phyloP scores from a whole-genome alignment of 2,329 filamentous ascomycete species.

The Truncatella angustata region DNA sequence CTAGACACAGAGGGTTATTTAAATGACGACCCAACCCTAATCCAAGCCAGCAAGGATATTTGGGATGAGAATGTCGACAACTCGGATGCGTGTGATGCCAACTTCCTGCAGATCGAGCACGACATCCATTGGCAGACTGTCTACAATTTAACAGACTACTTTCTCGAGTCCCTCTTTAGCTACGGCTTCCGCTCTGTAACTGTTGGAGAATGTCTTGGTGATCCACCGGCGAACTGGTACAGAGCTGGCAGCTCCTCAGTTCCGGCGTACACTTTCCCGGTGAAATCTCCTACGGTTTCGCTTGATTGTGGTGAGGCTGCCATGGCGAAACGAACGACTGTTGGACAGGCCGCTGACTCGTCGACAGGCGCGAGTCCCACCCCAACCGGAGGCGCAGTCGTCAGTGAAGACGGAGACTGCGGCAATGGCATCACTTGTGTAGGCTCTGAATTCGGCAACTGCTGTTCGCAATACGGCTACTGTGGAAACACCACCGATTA shows the following conservation, averaged over 20 bases:
- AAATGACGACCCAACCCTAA: slow-evolving; percentile 27
- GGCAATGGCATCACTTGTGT: slow-evolving; percentile 25
- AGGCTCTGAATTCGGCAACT: slow-evolving; percentile 27
- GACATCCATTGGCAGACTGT: slow-evolving; percentile 47
- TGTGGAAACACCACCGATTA: slow-evolving; percentile 39
- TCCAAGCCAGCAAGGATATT: slow-evolving; percentile 34
- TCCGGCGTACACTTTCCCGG: slow-evolving; percentile 24
- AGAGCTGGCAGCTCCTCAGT: slow-evolving; percentile 31
- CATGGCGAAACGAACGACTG: slow-evolving; percentile 10
- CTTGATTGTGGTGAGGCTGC: slow-evolving; percentile 19
- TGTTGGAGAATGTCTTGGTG: slow-evolving; percentile 54
- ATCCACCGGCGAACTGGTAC: slow-evolving; percentile 52
- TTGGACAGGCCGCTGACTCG: no score
- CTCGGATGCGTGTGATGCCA: slow-evolving; percentile 25
- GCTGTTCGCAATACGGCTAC: slow-evolving; percentile 31
- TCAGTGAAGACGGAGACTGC: slow-evolving; percentile 26
- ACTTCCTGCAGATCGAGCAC: slow-evolving; percentile 38
- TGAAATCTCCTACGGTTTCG: slow-evolving; percentile 26
- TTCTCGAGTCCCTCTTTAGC: slow-evolving; percentile 37
- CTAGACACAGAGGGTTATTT: slow-evolving; percentile 32
- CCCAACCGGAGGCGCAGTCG: slow-evolving; percentile 19
- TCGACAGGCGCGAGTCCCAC: slow-evolving; percentile 13
- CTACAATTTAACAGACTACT: slow-evolving; percentile 44
- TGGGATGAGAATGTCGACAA: slow-evolving; percentile 33
- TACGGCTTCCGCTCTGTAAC: slow-evolving; percentile 47